These are phyloP conservation scores for Neopestalotiopsis clavispora DNA, from an alignment of 2,329 filamentous ascomycete species.

Conservation along the genomic window DNA sequence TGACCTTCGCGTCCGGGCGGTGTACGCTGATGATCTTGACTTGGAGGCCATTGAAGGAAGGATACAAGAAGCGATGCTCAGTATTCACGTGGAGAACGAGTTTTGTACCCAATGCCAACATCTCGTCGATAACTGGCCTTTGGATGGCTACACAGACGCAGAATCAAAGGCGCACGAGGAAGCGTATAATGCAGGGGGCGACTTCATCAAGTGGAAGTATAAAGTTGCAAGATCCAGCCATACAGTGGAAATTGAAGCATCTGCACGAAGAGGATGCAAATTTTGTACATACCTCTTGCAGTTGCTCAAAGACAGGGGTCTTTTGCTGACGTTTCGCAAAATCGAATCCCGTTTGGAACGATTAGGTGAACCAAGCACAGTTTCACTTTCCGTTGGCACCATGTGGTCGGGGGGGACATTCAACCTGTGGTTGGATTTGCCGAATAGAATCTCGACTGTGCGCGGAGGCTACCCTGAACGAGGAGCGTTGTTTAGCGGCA, in stretches of 20 bases:
- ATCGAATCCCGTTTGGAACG: neutral
- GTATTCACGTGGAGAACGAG: too few relatives aligned
- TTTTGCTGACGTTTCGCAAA: neutral
- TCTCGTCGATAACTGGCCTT: neutral
- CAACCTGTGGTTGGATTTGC: neutral
- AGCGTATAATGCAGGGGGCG: too few relatives aligned
- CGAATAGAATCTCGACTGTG: neutral
- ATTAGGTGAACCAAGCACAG: neutral
- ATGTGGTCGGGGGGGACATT: neutral
- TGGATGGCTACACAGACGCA: too few relatives aligned
- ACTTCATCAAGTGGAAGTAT: neutral
- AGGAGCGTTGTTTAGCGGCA: too few relatives aligned
- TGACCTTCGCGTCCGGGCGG: fast-evolving
- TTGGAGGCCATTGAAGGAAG: too few relatives aligned
- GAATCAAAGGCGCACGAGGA: too few relatives aligned
- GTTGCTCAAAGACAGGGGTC: neutral
- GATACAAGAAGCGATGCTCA: too few relatives aligned
- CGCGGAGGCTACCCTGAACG: too few relatives aligned
- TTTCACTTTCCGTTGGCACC: neutral
- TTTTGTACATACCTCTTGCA: neutral
- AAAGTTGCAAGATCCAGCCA: neutral
- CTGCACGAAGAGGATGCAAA: neutral
- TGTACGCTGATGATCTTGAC: too few relatives aligned
- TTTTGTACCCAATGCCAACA: too few relatives aligned
- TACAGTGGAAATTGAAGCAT: neutral